Conservation (phyloP, 2,329 filamentous ascomycete species). For the Calonectria fujianensis region DNA sequence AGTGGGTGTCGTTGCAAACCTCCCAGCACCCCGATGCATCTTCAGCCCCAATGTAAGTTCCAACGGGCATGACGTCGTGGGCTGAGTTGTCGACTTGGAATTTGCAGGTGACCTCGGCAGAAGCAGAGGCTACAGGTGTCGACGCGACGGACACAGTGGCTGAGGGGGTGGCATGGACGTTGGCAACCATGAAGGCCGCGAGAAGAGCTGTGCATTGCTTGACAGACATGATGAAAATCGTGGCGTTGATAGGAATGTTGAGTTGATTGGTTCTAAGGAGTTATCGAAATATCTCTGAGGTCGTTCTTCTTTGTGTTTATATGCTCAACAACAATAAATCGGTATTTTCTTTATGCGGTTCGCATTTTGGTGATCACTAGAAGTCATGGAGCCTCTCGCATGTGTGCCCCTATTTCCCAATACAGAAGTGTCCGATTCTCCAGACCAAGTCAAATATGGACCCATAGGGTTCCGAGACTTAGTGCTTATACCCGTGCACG, state of each 20-base stretch:
- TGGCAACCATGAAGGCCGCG: not conserved
- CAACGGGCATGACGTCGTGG: slow-evolving; percentile 1
- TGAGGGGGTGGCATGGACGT: not conserved
- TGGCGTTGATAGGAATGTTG: not conserved
- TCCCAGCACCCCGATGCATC: slow-evolving; percentile 1
- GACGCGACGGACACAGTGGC: not conserved
- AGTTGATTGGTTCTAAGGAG: not conserved
- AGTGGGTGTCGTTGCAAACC: slow-evolving; percentile 18
- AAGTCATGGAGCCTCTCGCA: too few species aligned
- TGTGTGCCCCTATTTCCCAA: not conserved
- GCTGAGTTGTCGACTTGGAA: slow-evolving; percentile 2
- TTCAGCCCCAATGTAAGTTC: slow-evolving; percentile 6
- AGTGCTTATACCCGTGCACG: not conserved
- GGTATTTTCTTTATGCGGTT: not conserved
- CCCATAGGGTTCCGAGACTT: not conserved
- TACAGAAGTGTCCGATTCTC: slow-evolving; percentile 5
- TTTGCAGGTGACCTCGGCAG: slow-evolving; percentile 15
- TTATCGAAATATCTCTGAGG: not conserved
- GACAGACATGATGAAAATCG: not conserved
- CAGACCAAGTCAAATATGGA: not conserved
- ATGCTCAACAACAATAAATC: not conserved
- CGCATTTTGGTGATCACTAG: not conserved
- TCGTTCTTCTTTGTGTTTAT: not conserved
- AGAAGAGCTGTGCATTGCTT: not conserved
- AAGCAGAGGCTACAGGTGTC: not conserved